phyloP scores from a whole-genome alignment of 768 basidiomycete species.

The Xerocomus brunneocitrinus region DNA sequence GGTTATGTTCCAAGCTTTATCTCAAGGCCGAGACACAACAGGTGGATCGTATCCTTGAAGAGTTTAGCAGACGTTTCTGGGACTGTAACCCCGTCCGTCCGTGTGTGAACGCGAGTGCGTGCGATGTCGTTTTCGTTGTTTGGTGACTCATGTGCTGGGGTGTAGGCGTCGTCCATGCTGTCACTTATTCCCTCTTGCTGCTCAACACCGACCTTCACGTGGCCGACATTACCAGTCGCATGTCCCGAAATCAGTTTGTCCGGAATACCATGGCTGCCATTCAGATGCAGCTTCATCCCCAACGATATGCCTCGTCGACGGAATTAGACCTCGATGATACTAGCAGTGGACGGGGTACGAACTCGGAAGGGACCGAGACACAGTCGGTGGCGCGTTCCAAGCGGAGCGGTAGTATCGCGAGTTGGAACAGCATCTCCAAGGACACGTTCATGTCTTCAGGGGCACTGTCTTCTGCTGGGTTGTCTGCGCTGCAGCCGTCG shows the following conservation, averaged over 20 bases:
- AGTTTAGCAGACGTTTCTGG: conserved; percentile 87
- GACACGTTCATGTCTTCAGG: conserved; percentile 49
- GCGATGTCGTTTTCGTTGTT: not conserved
- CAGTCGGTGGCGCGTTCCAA: conserved; percentile 49
- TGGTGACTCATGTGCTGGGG: conserved; percentile 3
- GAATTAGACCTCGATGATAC: conserved; percentile 66
- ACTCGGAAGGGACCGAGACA: conserved; percentile 56
- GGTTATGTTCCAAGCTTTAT: conserved; percentile 85
- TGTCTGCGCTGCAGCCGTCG: conserved; percentile 35
- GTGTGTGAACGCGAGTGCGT: conserved; percentile 84
- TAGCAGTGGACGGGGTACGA: conserved; percentile 51
- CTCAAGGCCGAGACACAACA: conserved; percentile 97
- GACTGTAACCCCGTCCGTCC: conserved; percentile 78
- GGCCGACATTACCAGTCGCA: conserved; percentile 80
- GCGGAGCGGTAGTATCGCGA: conserved; percentile 78
- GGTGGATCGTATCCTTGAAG: conserved; percentile 92
- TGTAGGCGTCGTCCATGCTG: conserved; percentile 89
- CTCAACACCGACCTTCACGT: conserved; percentile 98
- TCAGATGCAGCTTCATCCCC: conserved; percentile 67
- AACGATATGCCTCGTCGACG: conserved; percentile 49
- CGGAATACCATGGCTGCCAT: conserved; percentile 87
- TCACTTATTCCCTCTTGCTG: conserved; percentile 86
- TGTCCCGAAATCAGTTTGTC: conserved; percentile 91
- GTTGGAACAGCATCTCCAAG: conserved; percentile 75
- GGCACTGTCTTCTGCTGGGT: conserved; percentile 29